These are phyloP conservation scores for Pleurotus eryngii DNA, from an alignment of 768 basidiomycete genomes.

Conservation along the genomic window DNA sequence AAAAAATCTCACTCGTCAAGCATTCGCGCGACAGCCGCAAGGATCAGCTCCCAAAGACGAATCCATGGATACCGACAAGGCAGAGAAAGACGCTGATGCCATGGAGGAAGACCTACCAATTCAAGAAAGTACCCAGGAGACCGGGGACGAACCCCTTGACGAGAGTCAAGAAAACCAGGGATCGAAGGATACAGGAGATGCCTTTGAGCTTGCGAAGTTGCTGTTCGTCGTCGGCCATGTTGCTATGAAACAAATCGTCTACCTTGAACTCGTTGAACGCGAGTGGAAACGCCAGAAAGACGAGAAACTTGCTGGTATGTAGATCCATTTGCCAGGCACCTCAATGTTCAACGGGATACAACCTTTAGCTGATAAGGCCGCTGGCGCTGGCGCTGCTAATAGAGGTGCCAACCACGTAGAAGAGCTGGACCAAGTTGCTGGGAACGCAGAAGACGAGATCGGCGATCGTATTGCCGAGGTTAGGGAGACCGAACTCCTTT, in stretches of 20 bases:
- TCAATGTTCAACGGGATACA: not conserved
- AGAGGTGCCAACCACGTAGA: slow-evolving; percentile 61
- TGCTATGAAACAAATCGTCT: slow-evolving; percentile 96
- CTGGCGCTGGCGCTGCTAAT: slow-evolving; percentile 28
- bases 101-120: slow-evolving; percentile 54
- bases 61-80: slow-evolving; percentile 6
- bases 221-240: slow-evolving; percentile 95
- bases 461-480: slow-evolving; percentile 86
- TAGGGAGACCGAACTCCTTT: slow-evolving; percentile 84
- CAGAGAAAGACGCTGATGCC: slow-evolving; percentile 39
- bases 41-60: slow-evolving; percentile 13
- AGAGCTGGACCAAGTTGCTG: slow-evolving; percentile 95
- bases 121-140: slow-evolving; percentile 27
- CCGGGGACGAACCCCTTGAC: slow-evolving; percentile 23
- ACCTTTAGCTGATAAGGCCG: slow-evolving; percentile 56
- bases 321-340: not conserved
- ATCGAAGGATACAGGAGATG: slow-evolving; percentile 63
- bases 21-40: slow-evolving; percentile 44
- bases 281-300: slow-evolving; percentile 98
- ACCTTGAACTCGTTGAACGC: slow-evolving; percentile 90
- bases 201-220: slow-evolving; percentile 89
- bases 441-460: slow-evolving; percentile 97
- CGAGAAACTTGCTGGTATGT: slow-evolving; percentile 73
- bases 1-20: slow-evolving; percentile 72
- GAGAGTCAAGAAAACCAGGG: not conserved